Conservation (phyloP, 1,139 yeast species). For the Maudiozyma humilis region DNA sequence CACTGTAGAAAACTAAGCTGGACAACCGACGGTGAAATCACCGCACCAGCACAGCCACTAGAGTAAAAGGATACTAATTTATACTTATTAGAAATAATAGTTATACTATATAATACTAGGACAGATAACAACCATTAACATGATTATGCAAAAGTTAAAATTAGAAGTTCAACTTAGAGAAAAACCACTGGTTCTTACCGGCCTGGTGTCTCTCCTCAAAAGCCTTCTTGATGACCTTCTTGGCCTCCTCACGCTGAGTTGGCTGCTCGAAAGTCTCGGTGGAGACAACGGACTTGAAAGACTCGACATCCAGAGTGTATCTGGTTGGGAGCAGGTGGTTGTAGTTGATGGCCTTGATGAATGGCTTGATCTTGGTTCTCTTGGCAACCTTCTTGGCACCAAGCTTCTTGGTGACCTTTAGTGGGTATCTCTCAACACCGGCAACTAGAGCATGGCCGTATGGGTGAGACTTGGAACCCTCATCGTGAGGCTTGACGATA, state of each 20-base stretch:
- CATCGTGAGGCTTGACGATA: conserved; percentile 97
- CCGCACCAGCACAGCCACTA: too few relatives aligned
- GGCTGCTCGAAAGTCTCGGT: conserved; percentile 96
- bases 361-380: conserved; percentile 98
- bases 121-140: conserved; percentile 2
- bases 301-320: conserved; percentile 95
- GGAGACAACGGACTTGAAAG: conserved; percentile 85
- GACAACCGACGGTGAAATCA: too few relatives aligned
- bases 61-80: conserved; percentile 8
- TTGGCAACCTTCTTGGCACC: conserved; percentile 94
- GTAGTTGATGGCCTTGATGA: conserved; percentile 98
- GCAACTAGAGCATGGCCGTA: conserved; percentile 99
- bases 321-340: conserved; percentile 99
- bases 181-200: conserved; percentile 99
- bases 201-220: conserved; percentile 99
- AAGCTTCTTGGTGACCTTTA: conserved; percentile 91
- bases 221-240: conserved; percentile 98
- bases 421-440: conserved; percentile 98
- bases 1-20: too few relatives aligned
- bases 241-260: conserved; percentile 98
- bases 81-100: conserved; percentile 5
- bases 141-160: conserved; percentile 3
- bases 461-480: conserved; percentile 97
- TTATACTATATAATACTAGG: conserved; percentile 4
- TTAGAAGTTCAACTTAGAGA: conserved; percentile 97